phyloP scores from a whole-genome alignment of 345 rosid genomes.

The Salix suchowensis region DNA sequence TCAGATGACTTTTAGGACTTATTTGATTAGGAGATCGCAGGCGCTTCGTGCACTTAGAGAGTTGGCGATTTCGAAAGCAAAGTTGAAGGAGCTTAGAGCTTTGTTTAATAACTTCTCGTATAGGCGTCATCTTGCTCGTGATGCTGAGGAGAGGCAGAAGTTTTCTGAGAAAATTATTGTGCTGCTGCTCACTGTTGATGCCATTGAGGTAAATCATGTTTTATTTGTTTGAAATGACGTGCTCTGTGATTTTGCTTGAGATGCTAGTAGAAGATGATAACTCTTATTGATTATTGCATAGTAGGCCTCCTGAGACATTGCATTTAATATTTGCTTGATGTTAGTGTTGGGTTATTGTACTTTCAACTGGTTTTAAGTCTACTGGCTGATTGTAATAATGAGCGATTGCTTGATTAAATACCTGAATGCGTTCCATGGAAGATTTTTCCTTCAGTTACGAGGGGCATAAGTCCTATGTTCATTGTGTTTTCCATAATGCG shows the following conservation, averaged over 20 bases:
- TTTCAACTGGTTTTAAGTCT: neutral
- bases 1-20: constrained; percentile 75
- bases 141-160: constrained; percentile 81
- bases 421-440: neutral
- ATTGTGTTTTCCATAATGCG: neutral
- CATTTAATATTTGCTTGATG: neutral
- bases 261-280: neutral
- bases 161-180: constrained; percentile 84
- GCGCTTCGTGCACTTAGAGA: constrained; percentile 86
- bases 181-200: constrained; percentile 86
- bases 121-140: constrained; percentile 60
- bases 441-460: neutral
- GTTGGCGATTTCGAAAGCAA: constrained; percentile 81
- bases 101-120: constrained; percentile 76
- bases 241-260: neutral
- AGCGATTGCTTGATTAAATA: neutral
- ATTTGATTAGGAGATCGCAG: constrained; percentile 72
- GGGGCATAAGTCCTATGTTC: neutral
- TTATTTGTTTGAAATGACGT: neutral
- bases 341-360: neutral
- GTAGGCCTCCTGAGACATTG: too few relatives aligned
- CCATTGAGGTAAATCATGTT: constrained; percentile 69
- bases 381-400: neutral
- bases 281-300: neutral
- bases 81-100: constrained; percentile 80